A percentile compares a stretch with the other conserved stretches of the same genome.
phyloP scores from a whole-genome alignment of 768 basidiomycete species.

The Suillus weaverae region DNA sequence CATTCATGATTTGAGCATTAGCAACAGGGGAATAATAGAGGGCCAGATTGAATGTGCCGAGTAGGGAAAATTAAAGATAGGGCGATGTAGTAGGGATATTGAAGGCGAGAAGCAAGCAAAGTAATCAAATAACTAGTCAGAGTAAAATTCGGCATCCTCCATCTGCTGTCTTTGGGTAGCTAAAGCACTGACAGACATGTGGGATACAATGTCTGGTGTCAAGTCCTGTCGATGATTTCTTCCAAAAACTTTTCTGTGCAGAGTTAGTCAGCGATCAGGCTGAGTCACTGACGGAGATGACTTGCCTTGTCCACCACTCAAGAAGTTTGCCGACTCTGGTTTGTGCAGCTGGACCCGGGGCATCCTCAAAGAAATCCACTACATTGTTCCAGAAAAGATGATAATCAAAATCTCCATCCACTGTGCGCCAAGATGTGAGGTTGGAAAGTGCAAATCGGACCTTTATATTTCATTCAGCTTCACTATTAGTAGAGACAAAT shows the following conservation, averaged over 20 bases:
- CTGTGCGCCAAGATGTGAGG: conserved; percentile 4
- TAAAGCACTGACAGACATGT: no score
- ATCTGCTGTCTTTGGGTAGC: neutral
- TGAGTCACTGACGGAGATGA: neutral
- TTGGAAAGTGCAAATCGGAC: conserved; percentile 15
- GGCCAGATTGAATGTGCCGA: no score
- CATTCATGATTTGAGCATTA: no score
- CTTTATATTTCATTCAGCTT: conserved; percentile 2
- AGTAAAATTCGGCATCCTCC: neutral
- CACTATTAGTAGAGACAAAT: no score
- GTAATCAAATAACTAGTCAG: neutral
- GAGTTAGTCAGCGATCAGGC: neutral
- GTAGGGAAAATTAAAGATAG: no score
- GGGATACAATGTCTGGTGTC: no score
- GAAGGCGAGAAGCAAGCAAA: no score
- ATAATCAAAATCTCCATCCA: conserved; percentile 12
- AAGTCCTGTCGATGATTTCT: no score
- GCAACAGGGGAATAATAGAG: no score
- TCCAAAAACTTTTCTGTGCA: neutral
- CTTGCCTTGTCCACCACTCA: conserved; percentile 16
- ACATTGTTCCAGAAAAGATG: conserved; percentile 16
- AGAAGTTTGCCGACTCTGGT: conserved; percentile 6
- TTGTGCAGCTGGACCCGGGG: neutral
- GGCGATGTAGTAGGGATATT: no score
- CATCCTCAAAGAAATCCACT: conserved; percentile 15